Evolutionary conservation across 2,329 filamentous ascomycete species (phyloP), one percentile per base, ranked within the genome.

Genomic region (Penicillium sp.): DNA sequence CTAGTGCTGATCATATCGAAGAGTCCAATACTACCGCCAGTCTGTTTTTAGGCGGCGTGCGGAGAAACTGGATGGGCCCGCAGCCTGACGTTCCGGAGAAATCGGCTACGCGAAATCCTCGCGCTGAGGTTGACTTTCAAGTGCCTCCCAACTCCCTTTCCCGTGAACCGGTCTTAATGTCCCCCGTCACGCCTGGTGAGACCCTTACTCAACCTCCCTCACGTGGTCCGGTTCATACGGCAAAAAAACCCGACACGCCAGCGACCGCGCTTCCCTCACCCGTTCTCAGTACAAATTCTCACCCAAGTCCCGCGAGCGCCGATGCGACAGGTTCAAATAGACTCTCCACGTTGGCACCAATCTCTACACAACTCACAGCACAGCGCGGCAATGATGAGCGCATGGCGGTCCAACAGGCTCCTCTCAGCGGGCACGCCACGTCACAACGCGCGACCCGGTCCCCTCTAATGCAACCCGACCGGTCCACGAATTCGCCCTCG

Each of bases 11-110:
- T 50, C 45, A 62, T 38, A 57, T 73, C 35, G 63, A 69, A 42
- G 66, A 66, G 13, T 72, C 70, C 52, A 79, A 78, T 64, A 71
- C 70, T 47, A 79, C 77, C 15, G 72, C 72, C 47, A 75, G 59
- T 54, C 65, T 69, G 51, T 79, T 78, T 61, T 61, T 79, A 25
- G 76, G 75, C 48, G 66, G 71, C 49, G 60, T 67, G 49, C 72
- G 70, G 59, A 73, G 65, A 61, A 65, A 74, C 49, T 78, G 77
- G 77, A 78, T 79, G 74, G 55, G 19, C 6, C 41, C 53, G 33
- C 40, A 49, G 35, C 41, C 33, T 37, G 51, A 33, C n/a, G 19
- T 12, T 23, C 38, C 37, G 35, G 25, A 37, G 50, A 21, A 33
- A 10, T 55, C 46, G 19, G 27, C 21, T 38, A 21, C 45, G n/a